Evolutionary conservation across 768 basidiomycete species (phyloP).

Genomic region (Mycena vitilis): DNA sequence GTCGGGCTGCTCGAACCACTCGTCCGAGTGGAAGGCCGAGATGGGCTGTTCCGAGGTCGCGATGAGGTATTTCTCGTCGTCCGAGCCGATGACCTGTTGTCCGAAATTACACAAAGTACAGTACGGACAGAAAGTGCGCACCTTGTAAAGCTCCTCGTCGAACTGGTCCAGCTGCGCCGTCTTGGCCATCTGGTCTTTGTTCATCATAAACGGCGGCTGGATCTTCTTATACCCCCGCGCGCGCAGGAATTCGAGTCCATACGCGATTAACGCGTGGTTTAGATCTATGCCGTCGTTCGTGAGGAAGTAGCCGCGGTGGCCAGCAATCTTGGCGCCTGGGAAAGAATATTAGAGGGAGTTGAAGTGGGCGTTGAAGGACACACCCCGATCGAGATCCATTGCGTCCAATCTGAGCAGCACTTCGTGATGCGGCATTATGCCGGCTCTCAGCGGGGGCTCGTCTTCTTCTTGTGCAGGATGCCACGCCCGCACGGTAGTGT

Average conservation of each 20-base stretch:
- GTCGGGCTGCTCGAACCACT: constrained; percentile 96
- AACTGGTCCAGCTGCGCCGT: constrained; percentile 98
- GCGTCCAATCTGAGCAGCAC: constrained; percentile 93
- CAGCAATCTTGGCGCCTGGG: constrained; percentile 88
- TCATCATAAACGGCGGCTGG: constrained; percentile 98
- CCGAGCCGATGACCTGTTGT: constrained; percentile 80
- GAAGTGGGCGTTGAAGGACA: constrained; percentile 34
- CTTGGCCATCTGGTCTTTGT: constrained; percentile 96
- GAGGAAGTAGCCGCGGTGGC: constrained; percentile 97
- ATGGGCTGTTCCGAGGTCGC: constrained; percentile 99
- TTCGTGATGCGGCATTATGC: constrained; percentile 97
- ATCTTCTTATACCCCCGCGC: constrained; percentile 90
- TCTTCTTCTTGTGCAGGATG: constrained; percentile 82
- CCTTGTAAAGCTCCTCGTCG: constrained; percentile 98
- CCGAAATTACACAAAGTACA: not conserved
- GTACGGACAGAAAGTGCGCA: constrained; percentile 38
- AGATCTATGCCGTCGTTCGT: constrained; percentile 96
- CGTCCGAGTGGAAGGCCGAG: constrained; percentile 94
- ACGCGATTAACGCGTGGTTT: constrained; percentile 95
- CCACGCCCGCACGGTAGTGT: constrained; percentile 83
- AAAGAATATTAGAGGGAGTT: constrained; percentile 2
- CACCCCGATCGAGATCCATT: constrained; percentile 96
- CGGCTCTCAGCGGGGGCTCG: constrained; percentile 76
- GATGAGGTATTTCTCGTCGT: constrained; percentile 98
- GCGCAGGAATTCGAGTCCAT: constrained; percentile 94